Evolutionary conservation across 148 eudicot species (phyloP).

Genomic region (Rhododendron griersonianum): DNA sequence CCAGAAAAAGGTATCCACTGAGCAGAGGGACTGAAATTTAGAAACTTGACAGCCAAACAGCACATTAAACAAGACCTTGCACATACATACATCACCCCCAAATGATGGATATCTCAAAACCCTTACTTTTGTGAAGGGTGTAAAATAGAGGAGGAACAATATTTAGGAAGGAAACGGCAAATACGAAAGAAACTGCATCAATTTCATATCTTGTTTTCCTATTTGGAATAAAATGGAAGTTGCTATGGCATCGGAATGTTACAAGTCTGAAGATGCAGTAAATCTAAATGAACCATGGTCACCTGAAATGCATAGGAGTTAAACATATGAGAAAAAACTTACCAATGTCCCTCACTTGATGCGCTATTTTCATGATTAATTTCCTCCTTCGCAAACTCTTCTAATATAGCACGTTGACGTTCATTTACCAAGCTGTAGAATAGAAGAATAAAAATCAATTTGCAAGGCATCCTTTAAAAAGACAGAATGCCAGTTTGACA

Average conservation of each 20-base stretch:
- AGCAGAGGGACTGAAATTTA: neutral
- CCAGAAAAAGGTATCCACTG: neutral
- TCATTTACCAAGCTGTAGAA: conserved; percentile 66
- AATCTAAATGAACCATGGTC: neutral
- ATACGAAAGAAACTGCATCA: neutral
- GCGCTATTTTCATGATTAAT: conserved; percentile 44
- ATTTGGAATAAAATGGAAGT: neutral
- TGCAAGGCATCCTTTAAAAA: neutral
- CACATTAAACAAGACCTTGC: neutral
- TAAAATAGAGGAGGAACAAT: conserved; percentile 1
- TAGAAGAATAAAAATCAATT: neutral
- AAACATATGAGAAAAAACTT: conserved; percentile 19
- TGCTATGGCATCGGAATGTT: neutral
- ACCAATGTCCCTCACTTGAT: conserved; percentile 57
- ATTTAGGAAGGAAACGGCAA: neutral
- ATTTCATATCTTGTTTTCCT: neutral
- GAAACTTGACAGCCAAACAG: neutral
- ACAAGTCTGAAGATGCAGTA: neutral
- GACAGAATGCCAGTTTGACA: neutral
- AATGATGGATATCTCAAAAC: neutral
- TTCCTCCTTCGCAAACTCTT: conserved; percentile 84
- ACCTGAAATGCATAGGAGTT: neutral
- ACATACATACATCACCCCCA: neutral
- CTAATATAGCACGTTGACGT: conserved; percentile 81
- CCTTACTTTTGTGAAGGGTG: neutral